Percentiles rank a stretch among this genome's conserved stretches.
Evolutionary conservation across 768 basidiomycete species (phyloP).

Genomic region (Hypholoma sublateritium): DNA sequence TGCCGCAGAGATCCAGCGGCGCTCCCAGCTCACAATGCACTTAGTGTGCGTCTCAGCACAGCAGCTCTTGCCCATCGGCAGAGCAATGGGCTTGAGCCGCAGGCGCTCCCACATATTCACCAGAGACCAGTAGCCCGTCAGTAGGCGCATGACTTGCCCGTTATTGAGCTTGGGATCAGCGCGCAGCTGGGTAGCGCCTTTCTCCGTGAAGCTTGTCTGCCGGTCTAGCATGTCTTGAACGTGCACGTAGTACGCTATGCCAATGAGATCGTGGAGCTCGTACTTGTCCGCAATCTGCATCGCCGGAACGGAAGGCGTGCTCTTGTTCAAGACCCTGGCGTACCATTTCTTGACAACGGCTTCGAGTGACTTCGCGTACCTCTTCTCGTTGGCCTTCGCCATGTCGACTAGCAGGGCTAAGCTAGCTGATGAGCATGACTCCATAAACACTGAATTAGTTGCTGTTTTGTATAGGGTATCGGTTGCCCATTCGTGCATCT

Average conservation of each 20-base stretch:
- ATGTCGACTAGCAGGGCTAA: constrained; percentile 31
- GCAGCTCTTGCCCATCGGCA: constrained; percentile 23
- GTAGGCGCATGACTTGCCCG: constrained; percentile 33
- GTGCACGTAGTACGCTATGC: constrained; percentile 37
- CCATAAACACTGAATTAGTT: constrained; percentile 24
- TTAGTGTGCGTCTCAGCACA: constrained; percentile 20
- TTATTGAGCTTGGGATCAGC: constrained; percentile 35
- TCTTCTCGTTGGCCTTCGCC: constrained; percentile 17
- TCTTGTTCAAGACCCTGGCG: constrained; percentile 26
- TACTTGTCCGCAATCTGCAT: constrained; percentile 35
- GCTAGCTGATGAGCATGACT: constrained; percentile 34
- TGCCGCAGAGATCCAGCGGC: constrained; percentile 31
- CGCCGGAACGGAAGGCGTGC: constrained; percentile 36
- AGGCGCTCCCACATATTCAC: constrained; percentile 35
- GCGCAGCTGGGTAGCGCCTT: constrained; percentile 31
- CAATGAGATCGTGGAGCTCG: constrained; percentile 29
- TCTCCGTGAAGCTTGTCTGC: constrained; percentile 20
- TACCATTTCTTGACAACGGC: constrained; percentile 28
- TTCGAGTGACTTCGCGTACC: constrained; percentile 22
- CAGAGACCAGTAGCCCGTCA: constrained; percentile 37
- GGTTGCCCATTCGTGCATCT: constrained; percentile 45
- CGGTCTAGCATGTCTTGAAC: constrained; percentile 33
- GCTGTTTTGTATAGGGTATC: constrained; percentile 31
- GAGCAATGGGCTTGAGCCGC: constrained; percentile 25
- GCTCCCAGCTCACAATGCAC: constrained; percentile 31